Base-by-base conservation (phyloP, 225 moss, liverwort and hornwort genomes). In the Polytrichum formosum region DNA sequence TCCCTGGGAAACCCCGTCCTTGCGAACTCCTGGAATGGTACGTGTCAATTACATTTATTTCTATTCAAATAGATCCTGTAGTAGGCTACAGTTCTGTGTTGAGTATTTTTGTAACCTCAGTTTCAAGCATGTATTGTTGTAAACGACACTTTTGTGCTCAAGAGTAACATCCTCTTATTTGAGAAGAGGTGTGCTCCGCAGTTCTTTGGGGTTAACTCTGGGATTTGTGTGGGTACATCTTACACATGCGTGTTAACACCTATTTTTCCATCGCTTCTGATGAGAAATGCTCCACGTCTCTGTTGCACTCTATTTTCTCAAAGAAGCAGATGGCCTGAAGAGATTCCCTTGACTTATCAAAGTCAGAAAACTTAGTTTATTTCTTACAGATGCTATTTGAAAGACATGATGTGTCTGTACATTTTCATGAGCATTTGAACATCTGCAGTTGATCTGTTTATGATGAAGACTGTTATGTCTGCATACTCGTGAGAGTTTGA, bases 21-120 rank as follows among this genome's bases (percentile, higher is more conserved):
- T 84, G 46, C 68, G 74, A 76, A 87, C 87, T 26, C 87, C 87
- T 35, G 84, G 87, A 74, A 84, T 87, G 84, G 87, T 87, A 83
- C 63, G 70, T 65, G 60, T 25, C 7, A 46, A n/a, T 62, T 30
- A 8, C 25, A 28, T 5, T 9, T 70, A 17, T 56, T 19, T n/a
- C 35, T 18, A 68, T 22, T 18, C 13, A 18, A 54, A 1, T 54
- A 26, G 10, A 26, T 54, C 6, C 10, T 53, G 7, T 68, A 16
- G 46, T 46, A 46, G 16, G 46, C 46, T 46, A 16, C 16, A 46
- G 16, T 21, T 37, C 31, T 1, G 2, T 66, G 19, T 2, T 22
- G 20, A 16, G 9, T 33, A 35, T 16, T 66, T 31, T 2, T 21
- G 4, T 1, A 66, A 28, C 21, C 8, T 16, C 46, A 16, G 16